Evolutionary conservation across 257 asterid species (phyloP), one percentile per base, ranked within the genome.

Genomic region (Coffea canephora): DNA sequence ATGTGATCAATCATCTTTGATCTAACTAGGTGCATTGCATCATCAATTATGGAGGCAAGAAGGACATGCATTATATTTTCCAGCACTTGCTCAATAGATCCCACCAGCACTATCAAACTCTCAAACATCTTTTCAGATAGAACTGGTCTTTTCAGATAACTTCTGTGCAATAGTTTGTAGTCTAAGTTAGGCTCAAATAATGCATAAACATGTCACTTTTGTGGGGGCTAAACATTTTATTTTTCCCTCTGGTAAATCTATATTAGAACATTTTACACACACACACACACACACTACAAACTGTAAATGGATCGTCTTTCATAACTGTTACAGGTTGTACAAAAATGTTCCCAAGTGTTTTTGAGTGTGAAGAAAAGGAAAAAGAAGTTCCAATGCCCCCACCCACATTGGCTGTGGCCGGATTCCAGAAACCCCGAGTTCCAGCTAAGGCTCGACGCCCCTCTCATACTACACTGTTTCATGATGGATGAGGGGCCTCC

Each of bases 41-140:
- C 13, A 23, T 12, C 75, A 45, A 45, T 46, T 71, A 50, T 46
- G n/a, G 2, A 23, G 11, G 39, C 0, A 57, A 19, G 64, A 57
- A 71, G 2, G 5, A 21, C 50, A n/a, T 45, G n/a, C 62, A 21
- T 27, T 27, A 27, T 27, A 27, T 73, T 49, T 49, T 50, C 76
- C 76, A 27, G 59, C 57, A 46, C 21, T 46, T 46, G 75, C n/a
- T 23, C 2, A 34, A 3, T 16, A 6, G 54, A 55, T 74, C 67
- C 54, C 69, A 74, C 78, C 18, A 23, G 19, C 36, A 34, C 43
- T 27, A 19, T 43, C 12, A 48, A 11, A 50, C 5, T 74, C 68
- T 36, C 34, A 74, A 55, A 74, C 78, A 74, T 74, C 78, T 74
- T 74, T 55, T 74, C 69, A 23, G 6, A 23, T 23, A 25, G 34